Evolutionary conservation across 495 filamentous ascomycete species (phyloP).

Genomic region (Aspergillus diversus): DNA sequence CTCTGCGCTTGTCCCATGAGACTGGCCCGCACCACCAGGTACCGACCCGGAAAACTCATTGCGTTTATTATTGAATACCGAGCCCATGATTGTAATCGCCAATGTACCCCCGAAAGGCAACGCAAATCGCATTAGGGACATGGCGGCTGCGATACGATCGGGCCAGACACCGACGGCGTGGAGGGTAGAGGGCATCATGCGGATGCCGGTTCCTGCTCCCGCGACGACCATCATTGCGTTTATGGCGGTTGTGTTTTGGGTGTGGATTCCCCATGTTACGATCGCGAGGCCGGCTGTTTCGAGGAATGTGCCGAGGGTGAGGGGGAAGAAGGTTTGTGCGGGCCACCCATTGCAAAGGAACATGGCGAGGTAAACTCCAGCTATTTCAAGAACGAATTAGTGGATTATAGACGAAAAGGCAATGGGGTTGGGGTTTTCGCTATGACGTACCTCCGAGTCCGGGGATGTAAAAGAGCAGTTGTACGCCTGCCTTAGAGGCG

Average conservation of each 20-base stretch:
- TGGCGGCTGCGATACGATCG: conserved; percentile 49
- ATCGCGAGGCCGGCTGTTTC: conserved; percentile 51
- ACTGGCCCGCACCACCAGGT: conserved; percentile 8
- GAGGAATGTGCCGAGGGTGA: conserved; percentile 52
- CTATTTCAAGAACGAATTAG: conserved; percentile 22
- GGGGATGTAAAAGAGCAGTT: conserved; percentile 54
- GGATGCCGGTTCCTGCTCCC: conserved; percentile 57
- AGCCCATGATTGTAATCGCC: conserved; percentile 60
- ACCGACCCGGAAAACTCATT: conserved; percentile 6
- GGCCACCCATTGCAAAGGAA: conserved; percentile 60
- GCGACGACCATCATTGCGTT: conserved; percentile 64
- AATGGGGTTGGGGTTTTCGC: background rate
- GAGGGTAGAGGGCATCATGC: conserved; percentile 51
- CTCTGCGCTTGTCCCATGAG: conserved; percentile 15
- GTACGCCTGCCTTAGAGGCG: conserved; percentile 51
- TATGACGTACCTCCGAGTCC: conserved; percentile 39
- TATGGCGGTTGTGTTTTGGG: conserved; percentile 41
- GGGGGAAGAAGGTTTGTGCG: conserved; percentile 54
- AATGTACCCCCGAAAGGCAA: conserved; percentile 61
- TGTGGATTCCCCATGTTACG: conserved; percentile 51
- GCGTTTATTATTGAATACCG: conserved; percentile 61
- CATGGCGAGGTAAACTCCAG: conserved; percentile 56
- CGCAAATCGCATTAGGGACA: conserved; percentile 55
- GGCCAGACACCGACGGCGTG: conserved; percentile 61
- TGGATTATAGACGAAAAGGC: background rate